A percentile compares a stretch with the other conserved stretches of the same genome.
These are phyloP conservation scores for Pestalotiopsis sp. DNA, from an alignment of 2,329 filamentous ascomycete genomes.

Conservation along the genomic window DNA sequence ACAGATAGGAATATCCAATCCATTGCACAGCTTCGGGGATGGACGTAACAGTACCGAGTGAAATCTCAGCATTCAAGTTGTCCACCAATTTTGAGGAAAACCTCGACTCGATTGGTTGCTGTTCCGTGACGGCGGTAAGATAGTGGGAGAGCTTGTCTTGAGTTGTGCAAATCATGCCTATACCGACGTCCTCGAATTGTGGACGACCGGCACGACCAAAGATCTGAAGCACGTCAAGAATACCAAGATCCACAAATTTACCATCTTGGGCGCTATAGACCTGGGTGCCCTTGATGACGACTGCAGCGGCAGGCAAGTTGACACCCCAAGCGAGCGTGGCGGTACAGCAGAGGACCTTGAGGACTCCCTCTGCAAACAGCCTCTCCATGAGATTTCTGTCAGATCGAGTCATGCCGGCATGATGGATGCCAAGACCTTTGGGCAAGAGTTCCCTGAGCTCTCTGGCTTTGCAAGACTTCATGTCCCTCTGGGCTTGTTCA, in stretches of 20 bases:
- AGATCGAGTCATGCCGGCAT: constrained; percentile 93
- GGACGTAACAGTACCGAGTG: constrained; percentile 91
- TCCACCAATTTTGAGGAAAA: constrained; percentile 94
- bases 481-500: constrained; percentile 77
- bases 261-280: constrained; percentile 96
- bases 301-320: constrained; percentile 93
- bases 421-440: constrained; percentile 92
- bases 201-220: constrained; percentile 97
- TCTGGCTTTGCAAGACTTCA: constrained; percentile 81
- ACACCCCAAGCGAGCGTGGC: constrained; percentile 98
- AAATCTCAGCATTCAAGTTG: constrained; percentile 94
- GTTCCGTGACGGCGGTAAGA: constrained; percentile 87
- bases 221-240: constrained; percentile 95
- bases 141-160: constrained; percentile 94
- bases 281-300: constrained; percentile 97
- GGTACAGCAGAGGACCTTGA: constrained; percentile 97
- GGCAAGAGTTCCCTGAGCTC: constrained; percentile 88
- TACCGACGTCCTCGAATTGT: constrained; percentile 96
- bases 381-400: constrained; percentile 96
- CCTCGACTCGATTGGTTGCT: constrained; percentile 95
- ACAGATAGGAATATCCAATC: constrained; percentile 97
- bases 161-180: constrained; percentile 96
- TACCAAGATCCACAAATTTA: constrained; percentile 94
- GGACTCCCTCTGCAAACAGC: constrained; percentile 86
- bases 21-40: constrained; percentile 92